Evolutionary conservation across 2,329 filamentous ascomycete species (phyloP), one percentile per base, ranked within the genome.

Genomic region (Aspergillus alliaceus): DNA sequence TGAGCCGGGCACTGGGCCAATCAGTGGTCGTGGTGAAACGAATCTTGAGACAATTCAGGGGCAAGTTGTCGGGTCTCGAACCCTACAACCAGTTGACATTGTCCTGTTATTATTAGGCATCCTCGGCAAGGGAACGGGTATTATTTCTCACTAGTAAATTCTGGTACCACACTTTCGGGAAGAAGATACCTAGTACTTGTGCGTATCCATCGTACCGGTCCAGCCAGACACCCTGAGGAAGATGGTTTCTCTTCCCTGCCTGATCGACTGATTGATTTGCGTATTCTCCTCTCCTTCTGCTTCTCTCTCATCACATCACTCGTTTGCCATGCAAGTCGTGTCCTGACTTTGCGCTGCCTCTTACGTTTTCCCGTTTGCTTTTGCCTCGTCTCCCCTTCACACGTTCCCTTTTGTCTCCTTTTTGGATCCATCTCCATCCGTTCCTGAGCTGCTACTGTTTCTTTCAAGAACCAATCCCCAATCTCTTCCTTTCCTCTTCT

Each of bases 21-120:
- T 62, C 29, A 57, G 34, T 27, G 29, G 47, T 39, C 15, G 8
- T 31, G 22, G 6, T 35, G 39, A 18, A 32, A 15, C 52, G 22
- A 40, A 32, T 32, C 51, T 46, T 62, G 62, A 64, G 60, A 64
- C 62, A 64, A 51, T 51, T 62, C 60, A 62, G 62, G 62, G 62
- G 58, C 58, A 59, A 62, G 22, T 51, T 53, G 60, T 60, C 53
- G 37, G 59, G 59, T 51, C 54, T 60, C 58, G 51, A 62, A 59
- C 61, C 57, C 55, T 49, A 49, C 35, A 20, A 47, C 22, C 40
- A 44, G 24, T 44, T 44, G 24, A 27, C 24, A 18, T 25, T 18
- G 24, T 29, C 40, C 24, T 6, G 14, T 44, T 44, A 34, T 49
- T 48, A 58, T 53, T 58, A 47, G 59, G 34, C 52, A 35, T 51